These are phyloP conservation scores for Neocallimastix lanati DNA, from an alignment of 192 early-diverging fungal genomes.

Conservation along the genomic window DNA sequence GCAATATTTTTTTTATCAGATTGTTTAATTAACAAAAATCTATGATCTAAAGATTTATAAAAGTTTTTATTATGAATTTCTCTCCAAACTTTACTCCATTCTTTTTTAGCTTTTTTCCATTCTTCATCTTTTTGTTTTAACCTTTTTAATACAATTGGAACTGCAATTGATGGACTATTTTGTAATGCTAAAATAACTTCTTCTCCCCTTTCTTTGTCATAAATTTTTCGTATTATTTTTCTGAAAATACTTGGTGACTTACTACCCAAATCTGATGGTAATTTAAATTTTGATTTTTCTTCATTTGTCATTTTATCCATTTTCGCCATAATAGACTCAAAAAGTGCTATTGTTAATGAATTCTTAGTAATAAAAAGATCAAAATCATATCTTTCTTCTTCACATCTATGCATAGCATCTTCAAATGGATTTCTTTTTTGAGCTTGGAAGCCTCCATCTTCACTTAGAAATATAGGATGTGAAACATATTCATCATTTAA, in stretches of 20 bases:
- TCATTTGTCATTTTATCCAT: constrained; percentile 68
- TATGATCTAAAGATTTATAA: constrained; percentile 86
- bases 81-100: constrained; percentile 94
- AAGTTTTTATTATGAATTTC: constrained; percentile 86
- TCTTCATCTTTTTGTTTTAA: constrained; percentile 98
- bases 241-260: constrained; percentile 63
- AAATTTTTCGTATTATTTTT: constrained; percentile 83
- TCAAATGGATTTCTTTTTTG: constrained; percentile 85
- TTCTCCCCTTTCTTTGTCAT: constrained; percentile 63
- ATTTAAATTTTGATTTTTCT: constrained; percentile 49
- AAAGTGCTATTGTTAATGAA: constrained; percentile 62
- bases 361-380: constrained; percentile 95
- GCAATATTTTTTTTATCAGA: constrained; percentile 66
- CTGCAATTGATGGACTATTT: constrained; percentile 70
- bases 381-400: constrained; percentile 95
- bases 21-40: constrained; percentile 75
- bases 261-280: constrained; percentile 64
- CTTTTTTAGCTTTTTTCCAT: constrained; percentile 80
- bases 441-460: constrained; percentile 72
- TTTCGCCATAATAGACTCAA: constrained; percentile 75
- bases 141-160: constrained; percentile 87
- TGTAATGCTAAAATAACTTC: constrained; percentile 89
- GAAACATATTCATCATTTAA: constrained; percentile 93
- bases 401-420: constrained; percentile 84
- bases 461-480: constrained; percentile 78